phyloP scores from a whole-genome alignment of 83 land plant genomes.

The Diphasiastrum complanatum region DNA sequence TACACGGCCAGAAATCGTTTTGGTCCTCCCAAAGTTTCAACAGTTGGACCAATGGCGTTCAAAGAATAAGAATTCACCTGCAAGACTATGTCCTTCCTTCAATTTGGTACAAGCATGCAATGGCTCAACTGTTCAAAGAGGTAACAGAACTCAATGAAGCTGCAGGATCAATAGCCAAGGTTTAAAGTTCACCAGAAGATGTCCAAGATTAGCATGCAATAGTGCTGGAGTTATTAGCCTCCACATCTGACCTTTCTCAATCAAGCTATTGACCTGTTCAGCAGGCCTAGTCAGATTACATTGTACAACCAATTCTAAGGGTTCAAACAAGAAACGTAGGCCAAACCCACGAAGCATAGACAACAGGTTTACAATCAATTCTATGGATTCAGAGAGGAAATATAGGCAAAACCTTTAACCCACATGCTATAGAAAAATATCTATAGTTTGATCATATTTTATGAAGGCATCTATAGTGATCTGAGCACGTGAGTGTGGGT shows the following conservation, averaged over 20 bases:
- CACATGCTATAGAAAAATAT: too few species aligned
- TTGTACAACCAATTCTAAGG: too few species aligned
- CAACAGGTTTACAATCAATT: too few species aligned
- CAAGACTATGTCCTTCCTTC: constrained; percentile 1
- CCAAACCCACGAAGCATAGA: too few species aligned
- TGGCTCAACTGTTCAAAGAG: not conserved
- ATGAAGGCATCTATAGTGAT: too few species aligned
- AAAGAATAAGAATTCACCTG: constrained; percentile 85
- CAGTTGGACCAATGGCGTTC: constrained; percentile 64
- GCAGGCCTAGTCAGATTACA: not conserved
- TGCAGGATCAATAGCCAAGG: not conserved
- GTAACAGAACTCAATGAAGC: not conserved
- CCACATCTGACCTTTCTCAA: constrained; percentile 52
- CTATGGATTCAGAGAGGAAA: too few species aligned
- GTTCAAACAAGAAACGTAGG: too few species aligned
- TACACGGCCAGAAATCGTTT: constrained; percentile 65
- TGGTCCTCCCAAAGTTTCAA: constrained; percentile 64
- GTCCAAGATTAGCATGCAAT: constrained; percentile 51
- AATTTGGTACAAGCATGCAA: not conserved
- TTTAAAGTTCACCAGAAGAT: constrained; percentile 37
- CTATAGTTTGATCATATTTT: too few species aligned
- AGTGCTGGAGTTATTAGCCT: constrained; percentile 53
- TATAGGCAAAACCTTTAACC: too few species aligned
- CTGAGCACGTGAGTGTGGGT: too few species aligned
- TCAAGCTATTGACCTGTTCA: constrained; percentile 46